A percentile compares a stretch with the other conserved stretches of the same genome.
Conservation (phyloP, 768 basidiomycete genomes). For the Lactarius vividus region DNA sequence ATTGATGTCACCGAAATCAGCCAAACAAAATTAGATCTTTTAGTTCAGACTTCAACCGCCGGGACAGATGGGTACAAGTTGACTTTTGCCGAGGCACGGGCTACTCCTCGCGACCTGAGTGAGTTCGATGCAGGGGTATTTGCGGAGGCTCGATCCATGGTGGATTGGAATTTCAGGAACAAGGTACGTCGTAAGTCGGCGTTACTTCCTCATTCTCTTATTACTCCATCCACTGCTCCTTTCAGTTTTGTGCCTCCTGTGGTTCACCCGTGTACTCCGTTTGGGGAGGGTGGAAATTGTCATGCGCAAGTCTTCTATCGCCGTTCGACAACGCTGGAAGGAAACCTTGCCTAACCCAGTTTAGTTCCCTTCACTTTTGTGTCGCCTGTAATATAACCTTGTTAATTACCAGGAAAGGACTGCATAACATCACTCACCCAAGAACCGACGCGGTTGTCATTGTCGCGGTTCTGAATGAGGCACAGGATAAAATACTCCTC, state of each 20-base stretch:
- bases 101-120: conserved; percentile 55
- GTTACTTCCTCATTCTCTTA: conserved; percentile 5
- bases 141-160: conserved; percentile 73
- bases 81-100: conserved; percentile 65
- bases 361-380: conserved; percentile 32
- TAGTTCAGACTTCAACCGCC: conserved; percentile 40
- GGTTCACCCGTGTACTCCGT: conserved; percentile 76
- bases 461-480: conserved; percentile 79
- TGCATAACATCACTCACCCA: conserved; percentile 85
- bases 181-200: conserved; percentile 47
- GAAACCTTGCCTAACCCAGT: conserved; percentile 73
- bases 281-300: conserved; percentile 96
- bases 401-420: conserved; percentile 55
- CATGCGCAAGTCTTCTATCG: conserved; percentile 71
- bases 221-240: conserved; percentile 7
- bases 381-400: conserved; percentile 13
- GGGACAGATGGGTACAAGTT: conserved; percentile 41
- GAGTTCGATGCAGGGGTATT: conserved; percentile 70
- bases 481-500: conserved; percentile 79
- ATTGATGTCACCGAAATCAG: conserved; percentile 64
- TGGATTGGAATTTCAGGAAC: conserved; percentile 93
- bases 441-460: conserved; percentile 89
- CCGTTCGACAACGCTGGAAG: conserved; percentile 64
- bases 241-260: conserved; percentile 88
- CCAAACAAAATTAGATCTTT: conserved; percentile 42